phyloP scores from a whole-genome alignment of 2,329 filamentous ascomycete species.

The Sporothrix luriei region DNA sequence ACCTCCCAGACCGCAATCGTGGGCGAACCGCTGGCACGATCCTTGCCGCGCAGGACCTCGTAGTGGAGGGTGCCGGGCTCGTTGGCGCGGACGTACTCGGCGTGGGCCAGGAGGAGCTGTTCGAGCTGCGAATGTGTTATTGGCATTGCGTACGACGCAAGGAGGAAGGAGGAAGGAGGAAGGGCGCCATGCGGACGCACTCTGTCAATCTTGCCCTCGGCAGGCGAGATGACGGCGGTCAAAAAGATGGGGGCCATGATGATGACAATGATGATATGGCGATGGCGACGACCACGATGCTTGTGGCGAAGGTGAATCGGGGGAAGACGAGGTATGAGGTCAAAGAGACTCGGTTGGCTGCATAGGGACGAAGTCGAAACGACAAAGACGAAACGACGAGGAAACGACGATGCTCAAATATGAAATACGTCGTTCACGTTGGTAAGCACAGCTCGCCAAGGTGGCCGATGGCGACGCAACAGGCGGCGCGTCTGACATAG shows the following conservation, averaged over 20 bases:
- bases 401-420: too few species aligned
- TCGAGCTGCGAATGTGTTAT: not conserved
- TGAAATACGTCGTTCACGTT: too few species aligned
- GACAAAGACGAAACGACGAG: too few species aligned
- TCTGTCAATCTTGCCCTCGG: constrained; percentile 4
- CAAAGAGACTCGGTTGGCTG: not conserved
- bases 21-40: not conserved
- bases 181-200: not conserved
- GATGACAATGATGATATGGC: too few species aligned
- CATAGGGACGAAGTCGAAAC: not conserved
- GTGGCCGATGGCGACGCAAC: too few species aligned
- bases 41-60: not conserved
- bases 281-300: too few species aligned
- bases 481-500: too few species aligned
- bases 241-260: not conserved
- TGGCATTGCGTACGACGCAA: not conserved
- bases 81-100: constrained; percentile 2
- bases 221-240: constrained; percentile 2
- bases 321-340: not conserved
- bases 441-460: too few species aligned
- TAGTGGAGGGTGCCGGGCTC: constrained; percentile 13
- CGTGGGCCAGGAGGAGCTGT: not conserved
- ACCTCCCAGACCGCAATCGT: constrained; percentile 1
- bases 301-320: not conserved
- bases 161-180: too few species aligned